These are phyloP conservation scores for Artemisia tridentata DNA, from an alignment of 129 eudicot species.

Conservation along the genomic window DNA sequence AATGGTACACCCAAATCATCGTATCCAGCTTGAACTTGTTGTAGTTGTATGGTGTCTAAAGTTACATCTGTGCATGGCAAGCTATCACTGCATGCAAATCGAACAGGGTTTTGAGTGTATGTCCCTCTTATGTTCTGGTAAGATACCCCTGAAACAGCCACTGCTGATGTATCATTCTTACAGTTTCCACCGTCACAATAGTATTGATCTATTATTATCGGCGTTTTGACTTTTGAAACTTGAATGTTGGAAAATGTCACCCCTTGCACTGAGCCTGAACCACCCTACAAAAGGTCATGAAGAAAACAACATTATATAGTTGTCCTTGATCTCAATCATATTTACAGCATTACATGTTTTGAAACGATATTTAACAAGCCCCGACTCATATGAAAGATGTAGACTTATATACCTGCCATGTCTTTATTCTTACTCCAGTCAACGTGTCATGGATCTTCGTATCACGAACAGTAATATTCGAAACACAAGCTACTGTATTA, in stretches of 20 bases:
- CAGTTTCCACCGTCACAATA: slow-evolving; percentile 62
- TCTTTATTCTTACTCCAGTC: slow-evolving; percentile 76
- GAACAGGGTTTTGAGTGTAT: slow-evolving; percentile 52
- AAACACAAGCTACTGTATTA: slow-evolving; percentile 59
- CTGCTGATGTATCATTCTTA: slow-evolving; percentile 59
- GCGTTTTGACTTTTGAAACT: slow-evolving; percentile 53
- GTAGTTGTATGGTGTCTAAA: slow-evolving; percentile 45
- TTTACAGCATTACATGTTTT: no score
- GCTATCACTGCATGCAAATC: slow-evolving; percentile 62
- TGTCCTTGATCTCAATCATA: no score
- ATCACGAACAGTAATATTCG: slow-evolving; percentile 61
- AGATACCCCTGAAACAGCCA: slow-evolving; percentile 46
- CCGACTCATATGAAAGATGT: no score
- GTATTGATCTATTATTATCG: slow-evolving; percentile 75
- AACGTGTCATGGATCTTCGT: slow-evolving; percentile 38
- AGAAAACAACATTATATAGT: background rate
- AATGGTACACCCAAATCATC: slow-evolving; percentile 30
- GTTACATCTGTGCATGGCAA: slow-evolving; percentile 60
- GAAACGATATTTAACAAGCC: no score
- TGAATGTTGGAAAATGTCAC: slow-evolving; percentile 63
- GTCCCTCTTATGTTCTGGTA: slow-evolving; percentile 70
- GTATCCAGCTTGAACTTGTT: slow-evolving; percentile 30
- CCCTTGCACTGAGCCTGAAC: slow-evolving; percentile 77
- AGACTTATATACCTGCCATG: slow-evolving; percentile 61
- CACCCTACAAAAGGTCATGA: slow-evolving; percentile 44